Evolutionary conservation across 331 rosid species (phyloP).

Genomic region (Pyrus hybrid): DNA sequence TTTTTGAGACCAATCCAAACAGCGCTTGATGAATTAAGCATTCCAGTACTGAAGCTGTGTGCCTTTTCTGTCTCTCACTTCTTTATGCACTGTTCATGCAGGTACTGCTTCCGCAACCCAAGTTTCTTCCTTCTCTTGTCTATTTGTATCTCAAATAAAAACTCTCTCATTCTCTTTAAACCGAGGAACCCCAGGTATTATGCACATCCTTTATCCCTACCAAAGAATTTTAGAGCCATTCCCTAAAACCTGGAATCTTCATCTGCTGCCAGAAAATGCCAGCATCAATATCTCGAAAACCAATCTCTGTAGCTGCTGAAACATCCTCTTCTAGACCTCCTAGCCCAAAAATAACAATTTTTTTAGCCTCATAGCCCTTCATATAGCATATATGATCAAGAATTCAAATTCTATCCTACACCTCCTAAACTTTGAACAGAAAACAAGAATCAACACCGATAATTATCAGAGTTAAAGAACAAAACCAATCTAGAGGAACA

Average conservation of each 20-base stretch:
- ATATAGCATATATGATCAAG: not conserved
- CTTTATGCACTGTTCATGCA: too few species aligned
- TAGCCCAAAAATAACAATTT: not conserved
- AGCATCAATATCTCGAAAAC: not conserved
- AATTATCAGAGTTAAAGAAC: not conserved
- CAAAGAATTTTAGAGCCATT: not conserved
- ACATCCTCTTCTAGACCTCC: not conserved
- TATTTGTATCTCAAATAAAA: not conserved
- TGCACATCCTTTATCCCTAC: not conserved
- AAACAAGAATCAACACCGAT: not conserved
- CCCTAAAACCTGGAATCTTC: not conserved
- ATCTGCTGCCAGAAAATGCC: not conserved
- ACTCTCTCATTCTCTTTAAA: not conserved
- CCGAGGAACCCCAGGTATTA: not conserved
- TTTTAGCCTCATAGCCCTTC: not conserved
- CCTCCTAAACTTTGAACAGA: not conserved
- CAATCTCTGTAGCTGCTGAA: not conserved
- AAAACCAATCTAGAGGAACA: not conserved
- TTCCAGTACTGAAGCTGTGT: not conserved
- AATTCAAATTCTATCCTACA: not conserved
- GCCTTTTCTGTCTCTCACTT: too few species aligned
- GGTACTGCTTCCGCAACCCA: too few species aligned
- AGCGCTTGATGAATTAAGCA: not conserved
- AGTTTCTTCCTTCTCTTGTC: not conserved
- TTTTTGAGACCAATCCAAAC: not conserved